A percentile compares a stretch with the other conserved stretches of the same genome.
phyloP scores from a whole-genome alignment of 73 alveolate species.

The Durusdinium trenchii region DNA sequence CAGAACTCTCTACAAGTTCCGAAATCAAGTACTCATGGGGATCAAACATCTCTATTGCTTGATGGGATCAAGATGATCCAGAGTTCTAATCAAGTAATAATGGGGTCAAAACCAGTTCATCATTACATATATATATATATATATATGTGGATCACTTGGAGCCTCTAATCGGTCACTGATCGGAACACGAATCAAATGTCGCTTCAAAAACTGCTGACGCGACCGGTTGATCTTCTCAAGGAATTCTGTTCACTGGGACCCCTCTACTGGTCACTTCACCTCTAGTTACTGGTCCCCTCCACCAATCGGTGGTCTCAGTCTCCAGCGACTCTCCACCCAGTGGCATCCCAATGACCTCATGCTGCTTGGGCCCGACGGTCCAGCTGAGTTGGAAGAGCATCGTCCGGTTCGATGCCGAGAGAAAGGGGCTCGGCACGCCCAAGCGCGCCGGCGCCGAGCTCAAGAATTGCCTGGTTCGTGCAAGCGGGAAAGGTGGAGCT shows the following conservation, averaged over 20 bases:
- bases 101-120: no score
- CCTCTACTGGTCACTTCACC: neutral
- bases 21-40: no score
- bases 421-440: constrained; percentile 58
- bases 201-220: neutral
- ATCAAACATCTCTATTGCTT: no score
- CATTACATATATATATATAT: no score
- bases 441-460: constrained; percentile 56
- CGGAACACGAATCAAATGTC: no score
- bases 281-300: neutral
- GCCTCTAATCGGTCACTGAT: no score
- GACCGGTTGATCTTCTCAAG: neutral
- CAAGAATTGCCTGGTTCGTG: constrained; percentile 10
- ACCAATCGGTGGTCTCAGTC: neutral
- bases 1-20: no score
- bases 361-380: constrained; percentile 81
- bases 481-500: neutral
- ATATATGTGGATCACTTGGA: no score
- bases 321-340: neutral
- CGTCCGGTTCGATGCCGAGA: constrained; percentile 21
- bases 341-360: constrained; percentile 76
- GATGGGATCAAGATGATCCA: no score
- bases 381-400: constrained; percentile 70
- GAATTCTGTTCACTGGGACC: neutral
- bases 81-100: no score